A percentile compares a stretch with the other conserved stretches of the same genome.
Conservation (phyloP, 2,329 filamentous ascomycete species). For the Xylariaceae sp. region DNA sequence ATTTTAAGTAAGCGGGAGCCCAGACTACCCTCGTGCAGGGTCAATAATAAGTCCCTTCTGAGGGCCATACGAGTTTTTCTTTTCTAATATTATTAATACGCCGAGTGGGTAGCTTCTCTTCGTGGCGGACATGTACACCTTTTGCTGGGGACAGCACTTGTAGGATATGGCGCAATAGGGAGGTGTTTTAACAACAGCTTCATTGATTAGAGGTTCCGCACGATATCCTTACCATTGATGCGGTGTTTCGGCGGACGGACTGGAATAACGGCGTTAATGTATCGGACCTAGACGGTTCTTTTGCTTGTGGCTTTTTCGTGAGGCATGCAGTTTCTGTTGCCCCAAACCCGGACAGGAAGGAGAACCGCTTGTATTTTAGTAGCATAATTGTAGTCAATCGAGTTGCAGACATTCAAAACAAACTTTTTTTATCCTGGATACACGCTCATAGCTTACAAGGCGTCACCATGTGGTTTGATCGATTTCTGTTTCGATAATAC, state of each 20-base stretch:
- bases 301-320: neutral
- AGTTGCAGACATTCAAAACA: too few species aligned
- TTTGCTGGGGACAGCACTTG: neutral
- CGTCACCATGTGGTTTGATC: too few species aligned
- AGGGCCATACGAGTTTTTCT: neutral
- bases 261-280: neutral
- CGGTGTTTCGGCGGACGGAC: neutral
- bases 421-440: too few species aligned
- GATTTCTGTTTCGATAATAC: too few species aligned
- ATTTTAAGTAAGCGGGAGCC: conserved; percentile 6
- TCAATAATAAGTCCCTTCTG: neutral
- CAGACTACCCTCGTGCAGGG: neutral
- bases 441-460: too few species aligned
- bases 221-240: conserved; percentile 5
- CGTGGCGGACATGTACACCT: conserved; percentile 2
- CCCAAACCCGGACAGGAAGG: too few species aligned
- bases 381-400: too few species aligned
- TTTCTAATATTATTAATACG: neutral
- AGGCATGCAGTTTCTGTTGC: neutral
- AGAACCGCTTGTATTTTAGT: too few species aligned
- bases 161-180: conserved; percentile 7
- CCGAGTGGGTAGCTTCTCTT: neutral
- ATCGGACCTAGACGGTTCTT: neutral
- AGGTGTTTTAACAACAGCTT: neutral
- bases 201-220: conserved; percentile 7